Base-by-base conservation (phyloP, 176 grass and related monocot species). In the Otatea glauca region DNA sequence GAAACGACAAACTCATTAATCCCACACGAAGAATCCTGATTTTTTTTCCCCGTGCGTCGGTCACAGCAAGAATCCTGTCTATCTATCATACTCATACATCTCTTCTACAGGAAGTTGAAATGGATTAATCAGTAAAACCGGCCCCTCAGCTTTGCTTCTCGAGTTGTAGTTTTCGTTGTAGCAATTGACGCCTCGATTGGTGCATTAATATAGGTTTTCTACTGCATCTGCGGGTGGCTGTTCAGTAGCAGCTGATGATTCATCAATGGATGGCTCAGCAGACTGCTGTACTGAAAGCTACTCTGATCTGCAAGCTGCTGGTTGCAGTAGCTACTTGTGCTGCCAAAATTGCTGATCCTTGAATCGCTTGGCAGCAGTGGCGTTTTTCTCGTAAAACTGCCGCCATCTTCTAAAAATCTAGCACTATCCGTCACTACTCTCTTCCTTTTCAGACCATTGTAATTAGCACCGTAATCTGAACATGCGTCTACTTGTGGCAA, bases 291-390 rank as follows among this genome's bases (percentile, higher is more conserved):
- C 60, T 63, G 60, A 29, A 63, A 63, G 24, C 60, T 45, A 78
- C 24, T 15, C 82, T 91, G 86, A 17, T 88, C 87, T 1, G 53
- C 81, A 4, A 85, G 11, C 27, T 60, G 69, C 87, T 85, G 87
- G 76, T 80, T 85, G 82, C 87, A 68, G 61, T 75, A 75, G 49
- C 87, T 47, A 68, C 50, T 53, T 53, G 50, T 53, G 50, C 50
- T 53, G 56, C 56, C 56, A 23, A 59, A 59, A 4, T 11, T 10
- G 9, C 49, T 2, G 69, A 27, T 84, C 20, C 7, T 78, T 0
- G 83, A 39, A 5, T 78, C 20, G 62, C 27, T 50, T 34, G 1
- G 34, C 14, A 39, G 44, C 71, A 66, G 32, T 0, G 13, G 11
- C 27, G 18, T 13, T 18, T 66, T 65, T 0, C 6, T 74, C 4